Conservation (phyloP, 129 eudicot species). For the Mikania micrantha region DNA sequence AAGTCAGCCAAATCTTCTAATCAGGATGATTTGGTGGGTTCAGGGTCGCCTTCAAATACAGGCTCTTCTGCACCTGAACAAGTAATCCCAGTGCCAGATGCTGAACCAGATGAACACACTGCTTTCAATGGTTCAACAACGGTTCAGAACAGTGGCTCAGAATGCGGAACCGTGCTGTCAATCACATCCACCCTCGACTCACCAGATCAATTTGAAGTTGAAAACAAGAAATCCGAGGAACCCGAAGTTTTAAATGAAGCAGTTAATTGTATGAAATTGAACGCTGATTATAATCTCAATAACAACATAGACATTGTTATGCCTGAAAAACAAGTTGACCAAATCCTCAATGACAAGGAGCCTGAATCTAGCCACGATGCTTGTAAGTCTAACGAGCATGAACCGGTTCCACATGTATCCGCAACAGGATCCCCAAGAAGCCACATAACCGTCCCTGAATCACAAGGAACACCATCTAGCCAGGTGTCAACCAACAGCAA, state of each 20-base stretch:
- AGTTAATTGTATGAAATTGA: not conserved
- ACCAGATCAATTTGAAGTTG: slow-evolving; percentile 52
- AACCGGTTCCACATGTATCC: slow-evolving; percentile 7
- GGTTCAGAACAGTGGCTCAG: slow-evolving; percentile 51
- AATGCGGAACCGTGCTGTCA: slow-evolving; percentile 88
- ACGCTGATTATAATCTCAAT: not conserved
- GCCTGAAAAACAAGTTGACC: slow-evolving; percentile 29
- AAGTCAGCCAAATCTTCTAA: slow-evolving; percentile 5
- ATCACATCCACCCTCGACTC: slow-evolving; percentile 90
- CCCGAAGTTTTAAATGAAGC: slow-evolving; percentile 28
- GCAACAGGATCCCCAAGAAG: slow-evolving; percentile 62
- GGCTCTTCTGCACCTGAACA: slow-evolving; percentile 26
- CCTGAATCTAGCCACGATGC: slow-evolving; percentile 12
- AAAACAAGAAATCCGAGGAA: slow-evolving; percentile 32
- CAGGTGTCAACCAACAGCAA: slow-evolving; percentile 56
- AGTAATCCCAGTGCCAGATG: slow-evolving; percentile 17
- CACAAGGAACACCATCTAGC: slow-evolving; percentile 75
- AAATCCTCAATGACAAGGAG: slow-evolving; percentile 18
- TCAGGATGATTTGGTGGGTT: slow-evolving; percentile 8
- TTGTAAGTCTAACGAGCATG: slow-evolving; percentile 22
- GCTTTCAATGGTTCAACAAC: slow-evolving; percentile 26
- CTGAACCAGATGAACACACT: slow-evolving; percentile 23
- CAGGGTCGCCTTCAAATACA: slow-evolving; percentile 25
- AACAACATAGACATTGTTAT: not conserved
- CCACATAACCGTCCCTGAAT: slow-evolving; percentile 53